phyloP scores from a whole-genome alignment of 2,329 filamentous ascomycete species.

The Fusarium denticulatum region DNA sequence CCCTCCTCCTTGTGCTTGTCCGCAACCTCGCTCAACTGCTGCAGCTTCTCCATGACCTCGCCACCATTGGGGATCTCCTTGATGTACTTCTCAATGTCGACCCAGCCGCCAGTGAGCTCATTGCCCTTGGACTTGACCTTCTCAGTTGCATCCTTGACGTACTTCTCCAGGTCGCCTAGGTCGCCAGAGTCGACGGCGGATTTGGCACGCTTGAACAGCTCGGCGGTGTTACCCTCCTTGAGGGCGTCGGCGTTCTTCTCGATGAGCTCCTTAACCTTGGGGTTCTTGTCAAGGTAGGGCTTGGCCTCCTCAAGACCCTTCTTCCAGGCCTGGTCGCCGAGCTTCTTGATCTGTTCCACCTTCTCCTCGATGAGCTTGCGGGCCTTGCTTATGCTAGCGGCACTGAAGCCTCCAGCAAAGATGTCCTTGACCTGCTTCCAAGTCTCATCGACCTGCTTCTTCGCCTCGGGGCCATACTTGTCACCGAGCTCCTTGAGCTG shows the following conservation, averaged over 20 bases:
- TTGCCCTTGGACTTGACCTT: conserved; percentile 59
- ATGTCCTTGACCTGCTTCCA: conserved; percentile 74
- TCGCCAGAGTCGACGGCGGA: conserved; percentile 70
- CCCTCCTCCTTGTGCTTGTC: conserved; percentile 76
- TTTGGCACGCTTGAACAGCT: conserved; percentile 71
- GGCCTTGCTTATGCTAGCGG: conserved; percentile 62
- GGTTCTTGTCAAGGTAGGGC: conserved; percentile 79
- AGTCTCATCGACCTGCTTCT: conserved; percentile 78
- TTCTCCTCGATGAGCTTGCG: conserved; percentile 75
- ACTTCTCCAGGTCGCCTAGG: conserved; percentile 54
- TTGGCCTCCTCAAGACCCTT: conserved; percentile 77
- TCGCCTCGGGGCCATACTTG: conserved; percentile 77
- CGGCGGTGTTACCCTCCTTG: conserved; percentile 72
- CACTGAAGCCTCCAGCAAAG: conserved; percentile 68
- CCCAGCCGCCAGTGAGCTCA: conserved; percentile 51
- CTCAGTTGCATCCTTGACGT: conserved; percentile 46
- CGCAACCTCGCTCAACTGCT: conserved; percentile 71
- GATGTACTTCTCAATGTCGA: conserved; percentile 69
- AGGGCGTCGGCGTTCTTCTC: conserved; percentile 75
- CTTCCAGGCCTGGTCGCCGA: conserved; percentile 77
- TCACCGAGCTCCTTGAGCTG: conserved; percentile 76
- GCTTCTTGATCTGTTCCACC: conserved; percentile 70
- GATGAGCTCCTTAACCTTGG: conserved; percentile 76
- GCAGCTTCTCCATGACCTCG: conserved; percentile 72
- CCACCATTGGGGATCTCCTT: conserved; percentile 71